Evolutionary conservation across 768 basidiomycete genomes (phyloP), one percentile per base, ranked within the genome.

Genomic region (Cystofilobasidium capitatum): DNA sequence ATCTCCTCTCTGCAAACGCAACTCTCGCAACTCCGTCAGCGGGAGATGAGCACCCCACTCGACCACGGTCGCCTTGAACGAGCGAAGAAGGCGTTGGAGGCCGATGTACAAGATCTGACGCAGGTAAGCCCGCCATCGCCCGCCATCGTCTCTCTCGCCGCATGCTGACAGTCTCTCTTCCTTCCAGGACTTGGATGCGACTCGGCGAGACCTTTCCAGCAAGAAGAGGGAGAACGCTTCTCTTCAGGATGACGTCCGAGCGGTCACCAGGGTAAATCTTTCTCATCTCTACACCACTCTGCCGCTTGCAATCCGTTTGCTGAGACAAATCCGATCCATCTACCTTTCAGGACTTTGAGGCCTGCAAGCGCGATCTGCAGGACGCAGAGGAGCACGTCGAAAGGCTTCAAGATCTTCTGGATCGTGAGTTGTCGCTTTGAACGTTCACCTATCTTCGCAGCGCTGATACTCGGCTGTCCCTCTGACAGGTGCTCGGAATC

Each of bases 61-160:
- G 65, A 66, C 6, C 65, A 58, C 13, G 37, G 45, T 20, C 35
- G 45, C 1, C 22, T 44, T 3, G 36, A 59, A 31, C 44, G 59
- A 9, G 58, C 57, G 12, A 49, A 51, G 58, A 45, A 33, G 20
- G 59, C 65, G 35, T 17, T 72, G 45, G 69, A 73, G 29, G 71
- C 61, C 17, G 45, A 66, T 33, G 72, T 75, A 14, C 77, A 77
- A 14, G 78, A 79, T 0, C 66, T 80, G 42, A 76, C 74, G 33
- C 74, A 64, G 62, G 65, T 60, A 3, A 37, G 62, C 37, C 33
- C 17, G 8, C 6, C 10, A 24, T 7, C 14, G 22, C 26, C 31
- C 10, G 12, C 13, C 13, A 20, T 35, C 20, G 6, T n/a, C 37
- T 44, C 26, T 20, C 22, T 47, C 3, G 10, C 1, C 5, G 14